Base-by-base conservation (phyloP, 2,329 filamentous ascomycete species). In the Akanthomyces muscarius region DNA sequence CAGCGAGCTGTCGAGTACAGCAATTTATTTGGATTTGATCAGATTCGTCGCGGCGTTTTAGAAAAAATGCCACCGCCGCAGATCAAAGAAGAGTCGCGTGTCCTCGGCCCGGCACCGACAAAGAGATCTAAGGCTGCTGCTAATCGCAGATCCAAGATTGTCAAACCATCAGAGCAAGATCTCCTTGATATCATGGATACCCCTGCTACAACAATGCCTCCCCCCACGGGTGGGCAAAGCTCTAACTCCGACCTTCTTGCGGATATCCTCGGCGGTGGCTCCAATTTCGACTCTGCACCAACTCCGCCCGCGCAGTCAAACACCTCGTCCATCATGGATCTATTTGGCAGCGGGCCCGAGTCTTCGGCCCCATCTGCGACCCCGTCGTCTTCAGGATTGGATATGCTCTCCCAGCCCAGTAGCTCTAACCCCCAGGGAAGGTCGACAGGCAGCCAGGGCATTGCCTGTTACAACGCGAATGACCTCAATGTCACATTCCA, bases 51-150 rank as follows among this genome's bases (percentile, higher is more conserved):
- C 64, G 95, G 95, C 63, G 95, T 99, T 3, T 80, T 99, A 13
- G 95, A 99, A 77, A 96, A 95, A 75, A 99, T 99, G 96, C 95
- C 95, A 8, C 86, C 95, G 1, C 95, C 95, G 10, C 94, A 98
- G 75, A 98, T 99, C 71, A 92, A 94, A 68, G 95, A 99, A 74
- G 92, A 96, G 74, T 94, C 95, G 61, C 85, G 94, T 65, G 93
- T 97, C 3, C 81, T 99, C 21, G 93, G 93, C 50, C 90, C 94
- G 70, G 88, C 92, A 1, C 81, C 86, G 1, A 71, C 75, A 38
- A 88, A 87, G 74, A 85, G 89, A 69, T 81, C 83, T 66, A 88
- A 85, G 74, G 87, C 88, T 71, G 87, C 88, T 71, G 83, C 86
- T 64, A 91, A 90, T 73, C 86, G 92, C 69, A 91, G 88, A 73